phyloP scores from a whole-genome alignment of 805 yeast genomes.

The Saccharomycopsis sp. region DNA sequence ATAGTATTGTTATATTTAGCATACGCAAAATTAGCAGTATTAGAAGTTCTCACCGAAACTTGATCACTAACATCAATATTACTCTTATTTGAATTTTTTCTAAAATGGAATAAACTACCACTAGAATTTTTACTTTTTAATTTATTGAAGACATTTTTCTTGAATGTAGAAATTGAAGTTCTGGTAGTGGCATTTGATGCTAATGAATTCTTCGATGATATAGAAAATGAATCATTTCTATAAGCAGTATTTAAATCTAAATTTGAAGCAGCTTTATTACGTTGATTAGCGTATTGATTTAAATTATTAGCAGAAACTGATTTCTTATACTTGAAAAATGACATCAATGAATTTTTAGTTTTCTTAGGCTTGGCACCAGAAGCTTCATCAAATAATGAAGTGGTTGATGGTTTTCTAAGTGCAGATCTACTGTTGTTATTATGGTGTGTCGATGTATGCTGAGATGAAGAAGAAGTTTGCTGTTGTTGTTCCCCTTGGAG shows the following conservation, averaged over 20 bases:
- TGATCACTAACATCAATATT: constrained; percentile 11
- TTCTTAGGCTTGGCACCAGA: constrained; percentile 4
- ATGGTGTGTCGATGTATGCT: no score
- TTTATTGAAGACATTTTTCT: constrained; percentile 16
- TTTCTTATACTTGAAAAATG: constrained; percentile 20
- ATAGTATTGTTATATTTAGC: constrained; percentile 12
- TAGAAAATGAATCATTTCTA: constrained; percentile 16
- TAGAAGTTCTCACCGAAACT: constrained; percentile 15
- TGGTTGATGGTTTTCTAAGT: constrained; percentile 3
- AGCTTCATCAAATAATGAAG: constrained; percentile 4
- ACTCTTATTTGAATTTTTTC: background rate
- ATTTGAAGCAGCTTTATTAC: constrained; percentile 10
- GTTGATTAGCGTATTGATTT: background rate
- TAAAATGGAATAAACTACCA: constrained; percentile 6
- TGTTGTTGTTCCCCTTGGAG: constrained; percentile 1
- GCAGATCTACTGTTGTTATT: no score
- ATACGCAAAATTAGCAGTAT: constrained; percentile 19
- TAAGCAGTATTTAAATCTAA: constrained; percentile 14
- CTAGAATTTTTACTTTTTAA: constrained; percentile 2
- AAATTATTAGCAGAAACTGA: constrained; percentile 15
- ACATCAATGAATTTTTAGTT: constrained; percentile 15
- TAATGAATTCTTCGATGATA: constrained; percentile 15
- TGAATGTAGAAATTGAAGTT: constrained; percentile 19
- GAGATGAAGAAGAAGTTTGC: constrained; percentile 1
- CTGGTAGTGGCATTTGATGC: constrained; percentile 19